phyloP scores from a whole-genome alignment of 2,329 filamentous ascomycete species.

The Penicillium sp. region DNA sequence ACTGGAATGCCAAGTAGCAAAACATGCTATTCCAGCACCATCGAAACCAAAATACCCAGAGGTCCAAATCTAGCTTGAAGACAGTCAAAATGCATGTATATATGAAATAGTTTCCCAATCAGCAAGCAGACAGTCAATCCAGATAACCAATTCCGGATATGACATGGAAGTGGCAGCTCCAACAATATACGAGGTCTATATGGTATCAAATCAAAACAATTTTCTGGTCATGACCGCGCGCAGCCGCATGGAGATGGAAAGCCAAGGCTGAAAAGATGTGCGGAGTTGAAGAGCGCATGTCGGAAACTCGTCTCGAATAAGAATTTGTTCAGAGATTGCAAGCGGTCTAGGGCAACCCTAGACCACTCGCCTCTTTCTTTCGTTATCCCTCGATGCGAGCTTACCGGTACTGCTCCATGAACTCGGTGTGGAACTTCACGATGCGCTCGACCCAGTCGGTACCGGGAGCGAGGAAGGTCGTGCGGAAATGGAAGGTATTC shows the following conservation, averaged over 20 bases:
- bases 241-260: neutral
- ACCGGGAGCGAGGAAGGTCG: conserved; percentile 92
- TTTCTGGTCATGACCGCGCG: too few relatives aligned
- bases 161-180: neutral
- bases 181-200: conserved; percentile 14
- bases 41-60: too few relatives aligned
- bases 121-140: too few relatives aligned
- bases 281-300: conserved; percentile 1
- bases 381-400: too few relatives aligned
- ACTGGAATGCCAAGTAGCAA: too few relatives aligned
- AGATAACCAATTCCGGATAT: too few relatives aligned
- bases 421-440: conserved; percentile 84
- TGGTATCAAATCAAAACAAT: conserved; percentile 15
- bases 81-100: neutral
- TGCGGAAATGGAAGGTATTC: conserved; percentile 87
- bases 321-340: too few relatives aligned
- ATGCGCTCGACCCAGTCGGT: conserved; percentile 91
- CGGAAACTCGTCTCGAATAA: conserved; percentile 8
- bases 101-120: neutral
- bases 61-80: too few relatives aligned
- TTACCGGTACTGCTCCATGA: conserved; percentile 71
- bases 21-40: too few relatives aligned
- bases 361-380: too few relatives aligned
- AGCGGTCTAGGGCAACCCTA: too few relatives aligned
- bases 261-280: neutral